phyloP scores from a whole-genome alignment of 768 basidiomycete genomes.

The Coprinopsis sp. region DNA sequence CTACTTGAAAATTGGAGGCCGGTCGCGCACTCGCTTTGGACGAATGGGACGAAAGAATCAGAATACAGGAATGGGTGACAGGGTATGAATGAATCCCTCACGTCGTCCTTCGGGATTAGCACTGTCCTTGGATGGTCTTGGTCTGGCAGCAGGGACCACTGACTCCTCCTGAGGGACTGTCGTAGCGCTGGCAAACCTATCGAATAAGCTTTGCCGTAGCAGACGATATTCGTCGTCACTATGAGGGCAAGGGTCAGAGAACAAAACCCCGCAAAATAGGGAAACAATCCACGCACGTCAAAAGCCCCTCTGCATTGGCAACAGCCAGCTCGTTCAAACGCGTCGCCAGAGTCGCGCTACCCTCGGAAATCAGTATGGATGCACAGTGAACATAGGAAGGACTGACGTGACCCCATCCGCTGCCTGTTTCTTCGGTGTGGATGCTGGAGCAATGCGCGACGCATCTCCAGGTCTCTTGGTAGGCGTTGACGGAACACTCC shows the following conservation, averaged over 20 bases:
- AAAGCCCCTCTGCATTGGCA: constrained; percentile 75
- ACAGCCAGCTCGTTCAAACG: constrained; percentile 74
- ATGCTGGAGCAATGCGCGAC: neutral
- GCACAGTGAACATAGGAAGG: neutral
- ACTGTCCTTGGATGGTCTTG: constrained; percentile 23
- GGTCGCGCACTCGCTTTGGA: constrained; percentile 30
- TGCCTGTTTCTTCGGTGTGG: constrained; percentile 5
- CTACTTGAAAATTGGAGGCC: constrained; percentile 37
- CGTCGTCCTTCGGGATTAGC: constrained; percentile 25
- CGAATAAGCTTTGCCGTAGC: constrained; percentile 79
- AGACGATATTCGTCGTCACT: constrained; percentile 87
- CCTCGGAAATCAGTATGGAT: constrained; percentile 3
- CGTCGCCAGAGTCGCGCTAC: constrained; percentile 72
- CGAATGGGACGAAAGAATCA: neutral
- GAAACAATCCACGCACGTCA: constrained; percentile 46
- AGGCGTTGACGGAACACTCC: neutral
- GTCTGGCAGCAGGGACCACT: constrained; percentile 49
- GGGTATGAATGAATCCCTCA: constrained; percentile 21
- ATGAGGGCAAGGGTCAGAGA: constrained; percentile 6
- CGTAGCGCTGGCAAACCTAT: constrained; percentile 61
- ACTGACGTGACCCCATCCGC: constrained; percentile 47
- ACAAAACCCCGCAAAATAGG: constrained; percentile 1
- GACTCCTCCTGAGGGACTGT: constrained; percentile 58
- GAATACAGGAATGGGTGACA: neutral
- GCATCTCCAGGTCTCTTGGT: constrained; percentile 1